Evolutionary conservation across 2,329 filamentous ascomycete genomes (phyloP), one percentile per base, ranked within the genome.

Genomic region (Periconia digitata): DNA sequence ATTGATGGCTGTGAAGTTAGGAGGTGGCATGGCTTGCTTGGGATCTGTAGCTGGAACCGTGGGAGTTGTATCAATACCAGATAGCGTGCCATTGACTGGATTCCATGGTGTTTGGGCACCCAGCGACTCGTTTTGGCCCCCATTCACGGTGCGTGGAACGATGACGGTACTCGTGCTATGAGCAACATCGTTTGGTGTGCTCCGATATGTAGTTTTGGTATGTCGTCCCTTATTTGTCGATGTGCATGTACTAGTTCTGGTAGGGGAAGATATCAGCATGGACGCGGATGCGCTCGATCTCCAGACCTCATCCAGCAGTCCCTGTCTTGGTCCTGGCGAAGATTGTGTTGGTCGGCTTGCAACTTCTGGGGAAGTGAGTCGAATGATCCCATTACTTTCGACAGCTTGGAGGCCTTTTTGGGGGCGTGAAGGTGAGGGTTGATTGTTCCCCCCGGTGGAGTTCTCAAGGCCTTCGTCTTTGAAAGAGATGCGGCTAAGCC

Each of bases 201-300:
- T 38, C 12, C 10, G 3, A 10, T 18, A 6, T 3, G 27, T 32
- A 12, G 10, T 3, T 13, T 4, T 10, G n/a, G 10, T 12, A 4
- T 32, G 10, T 10, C 27, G n/a, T 32, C 27, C 3, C 8, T 10
- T 3, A 15, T 4, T 32, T 32, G 27, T 32, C 12, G 27, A n/a
- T 32, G 27, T 8, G 23, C 38, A n/a, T n/a, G n/a, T n/a, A n/a
- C n/a, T 24, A 40, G 43, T 2, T 42, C 47, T 43, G 3, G 13
- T 35, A 16, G 52, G 44, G 5, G 59, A 63, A 4, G 61, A 60
- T 10, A 64, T 56, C 16, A 52, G 38, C 61, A 63, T 64, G 2
- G 63, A 52, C 8, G 56, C 60, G 6, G 63, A 63, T 3, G 54
- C 60, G 18, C 58, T 63, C 2, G 62, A 64, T 17, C 37, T 48